Evolutionary conservation across 2,329 filamentous ascomycete species (phyloP).

Genomic region (Aspergillus latus): DNA sequence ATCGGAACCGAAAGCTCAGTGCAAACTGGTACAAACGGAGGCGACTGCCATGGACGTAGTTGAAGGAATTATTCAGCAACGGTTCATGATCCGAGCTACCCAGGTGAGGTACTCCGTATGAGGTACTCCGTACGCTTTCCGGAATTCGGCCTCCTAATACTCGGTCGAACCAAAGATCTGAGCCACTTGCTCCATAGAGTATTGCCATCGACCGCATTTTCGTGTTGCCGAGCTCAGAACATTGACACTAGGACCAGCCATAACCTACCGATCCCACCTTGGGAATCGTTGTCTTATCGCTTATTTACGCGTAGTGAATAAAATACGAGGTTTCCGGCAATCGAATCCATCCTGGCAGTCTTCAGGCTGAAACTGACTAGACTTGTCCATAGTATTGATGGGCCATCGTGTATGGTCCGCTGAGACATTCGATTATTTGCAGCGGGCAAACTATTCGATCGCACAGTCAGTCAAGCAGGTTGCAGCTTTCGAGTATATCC

Average conservation of each 20-base stretch:
- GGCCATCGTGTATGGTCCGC: slow-evolving; percentile 7
- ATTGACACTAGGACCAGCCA: background rate
- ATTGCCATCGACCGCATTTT: background rate
- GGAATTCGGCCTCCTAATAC: background rate
- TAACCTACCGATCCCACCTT: background rate
- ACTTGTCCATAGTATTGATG: background rate
- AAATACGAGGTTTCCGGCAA: background rate
- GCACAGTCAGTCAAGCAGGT: background rate
- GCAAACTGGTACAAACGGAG: background rate
- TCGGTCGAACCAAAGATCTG: background rate
- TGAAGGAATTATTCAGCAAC: slow-evolving; percentile 7
- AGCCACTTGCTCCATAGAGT: background rate
- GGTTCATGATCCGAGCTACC: background rate
- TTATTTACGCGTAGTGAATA: background rate
- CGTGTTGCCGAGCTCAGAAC: background rate
- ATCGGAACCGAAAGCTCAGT: background rate
- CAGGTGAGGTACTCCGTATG: background rate
- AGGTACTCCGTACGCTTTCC: background rate
- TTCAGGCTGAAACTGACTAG: slow-evolving; percentile 10
- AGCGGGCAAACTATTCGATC: background rate
- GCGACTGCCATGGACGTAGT: slow-evolving; percentile 3
- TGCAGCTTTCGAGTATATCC: too few species aligned
- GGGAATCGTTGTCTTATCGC: background rate
- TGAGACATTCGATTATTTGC: slow-evolving; percentile 17
- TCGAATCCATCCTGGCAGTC: background rate